phyloP scores from a whole-genome alignment of 257 asterid genomes.

The Solanum acaule region DNA sequence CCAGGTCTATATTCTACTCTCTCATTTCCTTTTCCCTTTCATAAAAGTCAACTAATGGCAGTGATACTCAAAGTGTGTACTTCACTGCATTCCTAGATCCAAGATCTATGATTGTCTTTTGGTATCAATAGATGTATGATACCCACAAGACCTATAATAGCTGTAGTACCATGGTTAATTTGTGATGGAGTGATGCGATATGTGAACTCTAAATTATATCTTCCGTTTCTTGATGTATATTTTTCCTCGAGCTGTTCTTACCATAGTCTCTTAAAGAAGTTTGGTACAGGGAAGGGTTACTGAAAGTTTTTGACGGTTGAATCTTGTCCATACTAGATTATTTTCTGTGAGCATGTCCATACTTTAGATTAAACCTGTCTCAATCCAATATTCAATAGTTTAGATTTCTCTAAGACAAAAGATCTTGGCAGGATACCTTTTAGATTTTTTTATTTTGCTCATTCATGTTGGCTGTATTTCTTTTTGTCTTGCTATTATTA shows the following conservation, averaged over 20 bases:
- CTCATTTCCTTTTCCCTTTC: background rate
- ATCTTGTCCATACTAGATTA: background rate
- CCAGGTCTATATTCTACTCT: constrained; percentile 47
- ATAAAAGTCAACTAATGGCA: background rate
- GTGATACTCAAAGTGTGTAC: background rate
- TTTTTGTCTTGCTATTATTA: background rate
- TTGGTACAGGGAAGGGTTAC: background rate
- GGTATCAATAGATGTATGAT: background rate
- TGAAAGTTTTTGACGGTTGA: background rate
- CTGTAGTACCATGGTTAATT: background rate
- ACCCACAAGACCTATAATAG: background rate
- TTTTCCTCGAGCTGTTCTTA: background rate
- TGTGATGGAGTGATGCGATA: background rate
- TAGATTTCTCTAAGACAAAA: background rate
- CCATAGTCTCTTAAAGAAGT: background rate
- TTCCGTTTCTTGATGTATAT: background rate
- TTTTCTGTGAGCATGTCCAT: background rate
- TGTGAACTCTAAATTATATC: background rate
- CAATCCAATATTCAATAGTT: background rate
- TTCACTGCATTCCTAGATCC: background rate
- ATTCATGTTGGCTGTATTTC: background rate
- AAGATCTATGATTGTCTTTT: background rate
- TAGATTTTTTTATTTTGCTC: background rate
- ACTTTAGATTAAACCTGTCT: background rate
- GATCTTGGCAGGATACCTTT: background rate